These are phyloP conservation scores for Pelargonium australe DNA, from an alignment of 441 rosid genomes.

Conservation along the genomic window DNA sequence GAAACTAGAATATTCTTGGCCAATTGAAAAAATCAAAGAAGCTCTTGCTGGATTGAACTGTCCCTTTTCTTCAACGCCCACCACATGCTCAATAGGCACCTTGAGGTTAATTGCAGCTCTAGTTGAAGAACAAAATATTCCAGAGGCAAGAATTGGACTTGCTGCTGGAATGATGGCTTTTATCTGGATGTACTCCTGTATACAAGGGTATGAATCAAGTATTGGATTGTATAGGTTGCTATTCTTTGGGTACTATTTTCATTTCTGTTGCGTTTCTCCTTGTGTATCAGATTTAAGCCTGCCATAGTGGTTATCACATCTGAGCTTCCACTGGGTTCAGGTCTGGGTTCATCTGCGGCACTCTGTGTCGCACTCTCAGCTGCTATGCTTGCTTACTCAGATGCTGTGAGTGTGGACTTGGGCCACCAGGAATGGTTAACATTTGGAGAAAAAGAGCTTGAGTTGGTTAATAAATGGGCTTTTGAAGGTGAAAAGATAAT, in stretches of 20 bases:
- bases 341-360: conserved; percentile 91
- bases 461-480: conserved; percentile 83
- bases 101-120: conserved; percentile 43
- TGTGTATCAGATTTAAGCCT: conserved; percentile 52
- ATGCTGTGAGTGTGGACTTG: conserved; percentile 32
- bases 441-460: conserved; percentile 49
- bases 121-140: conserved; percentile 60
- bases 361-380: conserved; percentile 73
- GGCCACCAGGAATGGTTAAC: conserved; percentile 44
- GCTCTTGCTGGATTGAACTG: conserved; percentile 33
- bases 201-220: conserved; percentile 56
- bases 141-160: conserved; percentile 59
- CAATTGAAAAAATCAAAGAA: conserved; percentile 48
- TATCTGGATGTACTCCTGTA: conserved; percentile 78
- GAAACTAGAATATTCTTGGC: conserved; percentile 66
- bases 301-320: conserved; percentile 60
- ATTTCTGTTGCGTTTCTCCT: conserved; percentile 17
- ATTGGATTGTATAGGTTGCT: conserved; percentile 11
- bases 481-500: conserved; percentile 88
- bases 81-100: conserved; percentile 45
- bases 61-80: conserved; percentile 40
- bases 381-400: conserved; percentile 50
- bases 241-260: background rate
- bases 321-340: conserved; percentile 83
- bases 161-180: conserved; percentile 69